These are phyloP conservation scores for Pseudozyma thailandica DNA, from an alignment of 1,284 basidiomycete genomes.

Conservation along the genomic window DNA sequence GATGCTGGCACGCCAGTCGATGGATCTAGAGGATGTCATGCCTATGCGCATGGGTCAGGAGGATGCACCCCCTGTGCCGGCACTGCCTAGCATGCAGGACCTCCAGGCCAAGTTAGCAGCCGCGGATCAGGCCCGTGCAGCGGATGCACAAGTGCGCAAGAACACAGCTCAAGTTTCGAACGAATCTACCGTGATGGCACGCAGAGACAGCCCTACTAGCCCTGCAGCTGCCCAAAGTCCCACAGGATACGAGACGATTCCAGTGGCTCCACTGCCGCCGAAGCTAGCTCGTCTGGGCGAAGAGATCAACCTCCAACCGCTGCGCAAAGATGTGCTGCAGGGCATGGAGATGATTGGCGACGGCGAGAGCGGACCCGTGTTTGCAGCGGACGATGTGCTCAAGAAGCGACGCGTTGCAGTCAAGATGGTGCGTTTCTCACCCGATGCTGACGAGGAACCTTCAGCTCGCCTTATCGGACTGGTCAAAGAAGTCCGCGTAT, in stretches of 20 bases:
- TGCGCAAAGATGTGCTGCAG: slow-evolving; percentile 20
- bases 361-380: slow-evolving; percentile 58
- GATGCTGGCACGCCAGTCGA: slow-evolving; percentile 54
- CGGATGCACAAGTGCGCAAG: slow-evolving; percentile 1
- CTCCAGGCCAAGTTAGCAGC: slow-evolving; percentile 35
- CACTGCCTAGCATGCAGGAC: slow-evolving; percentile 46
- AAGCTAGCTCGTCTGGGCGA: slow-evolving; percentile 28
- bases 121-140: slow-evolving; percentile 19
- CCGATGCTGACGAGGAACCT: slow-evolving; percentile 31
- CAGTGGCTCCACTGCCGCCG: slow-evolving; percentile 11
- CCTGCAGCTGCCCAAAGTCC: slow-evolving; percentile 8
- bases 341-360: slow-evolving; percentile 56
- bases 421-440: slow-evolving; percentile 45
- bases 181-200: neutral
- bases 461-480: slow-evolving; percentile 41
- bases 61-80: slow-evolving; percentile 52
- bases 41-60: slow-evolving; percentile 36
- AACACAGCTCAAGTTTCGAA: neutral
- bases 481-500: slow-evolving; percentile 51
- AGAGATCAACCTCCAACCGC: slow-evolving; percentile 17
- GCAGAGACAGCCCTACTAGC: neutral
- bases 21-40: slow-evolving; percentile 58
- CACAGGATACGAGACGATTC: slow-evolving; percentile 5
- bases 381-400: slow-evolving; percentile 34
- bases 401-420: slow-evolving; percentile 47